A percentile compares a stretch with the other conserved stretches of the same genome.
Evolutionary conservation across 2,329 filamentous ascomycete genomes (phyloP).

Genomic region (Lasiodiplodia gonubiensis): DNA sequence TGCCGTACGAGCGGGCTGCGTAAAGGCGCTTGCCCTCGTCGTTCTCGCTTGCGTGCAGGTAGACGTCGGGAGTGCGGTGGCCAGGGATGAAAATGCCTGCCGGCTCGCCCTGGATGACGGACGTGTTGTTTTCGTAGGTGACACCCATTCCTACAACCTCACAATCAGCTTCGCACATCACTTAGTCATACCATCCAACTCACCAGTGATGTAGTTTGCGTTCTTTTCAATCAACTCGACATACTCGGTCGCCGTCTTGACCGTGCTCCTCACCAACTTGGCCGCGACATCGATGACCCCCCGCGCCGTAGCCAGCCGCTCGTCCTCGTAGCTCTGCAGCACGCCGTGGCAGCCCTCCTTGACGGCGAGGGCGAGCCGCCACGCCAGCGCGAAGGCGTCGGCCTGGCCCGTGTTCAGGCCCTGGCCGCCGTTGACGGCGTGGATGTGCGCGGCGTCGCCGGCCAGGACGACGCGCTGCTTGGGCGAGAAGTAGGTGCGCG

Average conservation of each 20-base stretch:
- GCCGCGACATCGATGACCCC: conserved; percentile 57
- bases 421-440: conserved; percentile 36
- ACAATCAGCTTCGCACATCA: background rate
- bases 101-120: conserved; percentile 15
- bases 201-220: conserved; percentile 56
- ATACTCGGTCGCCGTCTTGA: conserved; percentile 53
- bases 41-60: conserved; percentile 9
- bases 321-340: conserved; percentile 53
- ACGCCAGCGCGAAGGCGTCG: conserved; percentile 34
- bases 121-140: conserved; percentile 41
- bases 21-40: conserved; percentile 20
- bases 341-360: conserved; percentile 20
- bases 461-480: conserved; percentile 33
- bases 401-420: conserved; percentile 36
- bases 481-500: conserved; percentile 31
- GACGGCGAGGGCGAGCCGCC: conserved; percentile 30
- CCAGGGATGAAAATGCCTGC: conserved; percentile 26
- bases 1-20: conserved; percentile 19
- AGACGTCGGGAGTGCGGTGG: conserved; percentile 25
- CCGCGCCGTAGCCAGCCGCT: conserved; percentile 52
- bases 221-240: conserved; percentile 56
- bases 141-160: conserved; percentile 45
- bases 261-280: conserved; percentile 53
- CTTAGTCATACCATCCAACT: background rate
- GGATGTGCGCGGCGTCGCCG: conserved; percentile 35